phyloP scores from a whole-genome alignment of 352 stramenopile species.

The Phytophthora sp. region DNA sequence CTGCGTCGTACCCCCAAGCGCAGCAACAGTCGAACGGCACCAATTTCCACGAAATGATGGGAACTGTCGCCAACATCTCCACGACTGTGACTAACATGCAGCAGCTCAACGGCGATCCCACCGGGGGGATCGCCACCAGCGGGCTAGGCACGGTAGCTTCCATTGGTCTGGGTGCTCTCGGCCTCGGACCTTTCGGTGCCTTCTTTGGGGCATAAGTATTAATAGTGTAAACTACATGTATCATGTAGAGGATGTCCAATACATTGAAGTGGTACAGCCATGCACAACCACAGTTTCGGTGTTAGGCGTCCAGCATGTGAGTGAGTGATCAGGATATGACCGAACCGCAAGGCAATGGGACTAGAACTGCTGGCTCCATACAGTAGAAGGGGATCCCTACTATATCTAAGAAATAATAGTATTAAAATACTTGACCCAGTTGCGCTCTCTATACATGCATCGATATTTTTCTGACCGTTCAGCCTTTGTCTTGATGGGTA shows the following conservation, averaged over 20 bases:
- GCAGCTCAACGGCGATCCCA: constrained; percentile 23
- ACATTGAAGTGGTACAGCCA: constrained; percentile 10
- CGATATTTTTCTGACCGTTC: too few relatives aligned
- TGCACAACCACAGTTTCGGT: too few relatives aligned
- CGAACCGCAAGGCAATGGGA: too few relatives aligned
- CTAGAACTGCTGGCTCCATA: too few relatives aligned
- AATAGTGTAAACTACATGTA: too few relatives aligned
- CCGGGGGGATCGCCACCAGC: not conserved
- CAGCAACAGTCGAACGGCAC: constrained; percentile 13
- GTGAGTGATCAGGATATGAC: too few relatives aligned
- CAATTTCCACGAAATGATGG: constrained; percentile 28
- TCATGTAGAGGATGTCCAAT: constrained; percentile 1
- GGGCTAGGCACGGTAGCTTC: constrained; percentile 20
- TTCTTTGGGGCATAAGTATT: constrained; percentile 21
- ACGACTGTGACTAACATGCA: constrained; percentile 24
- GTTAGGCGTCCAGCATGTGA: too few relatives aligned
- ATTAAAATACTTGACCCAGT: too few relatives aligned
- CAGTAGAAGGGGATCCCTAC: too few relatives aligned
- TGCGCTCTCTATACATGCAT: too few relatives aligned
- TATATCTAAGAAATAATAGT: too few relatives aligned
- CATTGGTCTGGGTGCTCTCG: constrained; percentile 16
- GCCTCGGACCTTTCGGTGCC: constrained; percentile 10
- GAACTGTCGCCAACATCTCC: constrained; percentile 21
- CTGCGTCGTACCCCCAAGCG: constrained; percentile 1
- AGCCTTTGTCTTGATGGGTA: constrained; percentile 36